Conservation (phyloP, 257 asterid genomes). For the Solanum peruvianum region DNA sequence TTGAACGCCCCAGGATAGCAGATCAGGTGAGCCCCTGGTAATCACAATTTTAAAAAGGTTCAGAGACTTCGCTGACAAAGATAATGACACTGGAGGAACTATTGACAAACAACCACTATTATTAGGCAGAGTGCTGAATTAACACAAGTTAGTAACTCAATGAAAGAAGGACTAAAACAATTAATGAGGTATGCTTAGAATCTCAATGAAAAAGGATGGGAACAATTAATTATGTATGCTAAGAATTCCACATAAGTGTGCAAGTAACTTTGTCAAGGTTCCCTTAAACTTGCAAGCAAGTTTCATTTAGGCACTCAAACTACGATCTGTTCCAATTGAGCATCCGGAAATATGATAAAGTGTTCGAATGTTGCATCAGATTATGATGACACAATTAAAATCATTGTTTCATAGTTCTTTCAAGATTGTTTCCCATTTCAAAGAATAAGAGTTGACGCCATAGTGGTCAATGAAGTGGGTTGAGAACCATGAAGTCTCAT, state of each 20-base stretch:
- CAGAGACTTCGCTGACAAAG: background rate
- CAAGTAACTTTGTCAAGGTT: background rate
- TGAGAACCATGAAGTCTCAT: background rate
- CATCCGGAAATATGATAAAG: background rate
- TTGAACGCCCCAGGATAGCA: constrained; percentile 98
- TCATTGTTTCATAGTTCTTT: background rate
- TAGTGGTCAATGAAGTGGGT: background rate
- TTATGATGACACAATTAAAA: background rate
- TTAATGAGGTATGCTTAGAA: background rate
- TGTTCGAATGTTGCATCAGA: background rate
- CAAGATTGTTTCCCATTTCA: background rate
- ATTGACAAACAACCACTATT: background rate
- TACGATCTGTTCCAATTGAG: background rate
- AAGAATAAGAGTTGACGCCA: background rate
- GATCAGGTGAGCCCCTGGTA: constrained; percentile 74
- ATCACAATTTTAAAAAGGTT: background rate
- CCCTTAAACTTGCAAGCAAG: background rate
- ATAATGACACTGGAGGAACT: background rate
- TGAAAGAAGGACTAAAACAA: background rate
- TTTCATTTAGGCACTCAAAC: background rate
- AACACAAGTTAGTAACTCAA: background rate
- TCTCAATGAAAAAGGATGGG: background rate
- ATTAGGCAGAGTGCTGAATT: background rate
- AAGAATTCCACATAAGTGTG: background rate
- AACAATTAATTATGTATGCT: background rate